Base-by-base conservation (phyloP, 345 rosid species). In the Passiflora organensis region DNA sequence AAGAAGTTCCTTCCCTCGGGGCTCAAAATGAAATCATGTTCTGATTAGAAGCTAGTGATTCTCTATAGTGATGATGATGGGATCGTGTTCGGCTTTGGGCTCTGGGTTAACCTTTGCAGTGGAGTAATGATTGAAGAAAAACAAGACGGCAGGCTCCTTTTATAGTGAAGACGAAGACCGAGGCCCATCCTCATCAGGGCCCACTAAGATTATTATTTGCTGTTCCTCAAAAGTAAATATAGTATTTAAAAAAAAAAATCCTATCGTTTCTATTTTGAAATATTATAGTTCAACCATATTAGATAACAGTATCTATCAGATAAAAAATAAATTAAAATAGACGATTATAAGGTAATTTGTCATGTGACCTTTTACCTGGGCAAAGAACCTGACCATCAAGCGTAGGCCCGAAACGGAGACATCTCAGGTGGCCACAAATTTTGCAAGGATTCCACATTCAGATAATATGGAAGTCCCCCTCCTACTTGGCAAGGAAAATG, bases 191-290 rank as follows among this genome's bases (percentile, higher is more conserved):
- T 48, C 43, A 37, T n/a, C n/a, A 36, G 38, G 67, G 55, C 47
- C 53, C 53, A 36, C 25, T n/a, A 54, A 28, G n/a, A 36, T 45
- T 32, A 45, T 43, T 28, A 38, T n/a, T 22, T 55, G 42, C 18
- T 54, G 67, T 47, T 54, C 48, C 47, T 63, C 55, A 46, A 46
- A 55, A 61, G 56, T 48, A 43, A 53, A 34, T 43, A 25, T 18
- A 48, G 12, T n/a, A 28, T 28, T 3, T 2, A 28, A 28, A 28
- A 28, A 8, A 28, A 28, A 8, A 28, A 28, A 28, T 28, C 8
- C 8, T 3, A 28, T 2, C 34, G 34, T 2, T 3, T 28, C 34
- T 28, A 28, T 8, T 28, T 28, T 28, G 34, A n/a, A n/a, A n/a
- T n/a, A n/a, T n/a, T n/a, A n/a, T n/a, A n/a, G n/a, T n/a, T n/a